phyloP scores from a whole-genome alignment of 805 yeast species.

The Nakazawaea holstii region DNA sequence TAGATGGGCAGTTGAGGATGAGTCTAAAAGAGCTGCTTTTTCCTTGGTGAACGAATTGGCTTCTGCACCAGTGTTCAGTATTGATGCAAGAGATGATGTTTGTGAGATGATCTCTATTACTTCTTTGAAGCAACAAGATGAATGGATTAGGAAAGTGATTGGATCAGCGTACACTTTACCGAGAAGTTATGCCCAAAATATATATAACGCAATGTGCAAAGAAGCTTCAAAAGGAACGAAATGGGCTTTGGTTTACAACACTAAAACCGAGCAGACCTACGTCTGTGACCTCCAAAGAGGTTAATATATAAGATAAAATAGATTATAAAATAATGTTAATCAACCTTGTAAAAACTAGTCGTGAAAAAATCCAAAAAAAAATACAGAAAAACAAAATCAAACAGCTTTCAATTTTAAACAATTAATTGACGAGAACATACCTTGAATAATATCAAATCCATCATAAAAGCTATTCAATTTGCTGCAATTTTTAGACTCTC shows the following conservation, averaged over 20 bases:
- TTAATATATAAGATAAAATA: background rate
- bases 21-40: conserved; percentile 57
- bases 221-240: conserved; percentile 68
- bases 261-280: conserved; percentile 69
- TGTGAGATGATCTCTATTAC: conserved; percentile 78
- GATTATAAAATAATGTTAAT: too few relatives aligned
- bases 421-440: too few relatives aligned
- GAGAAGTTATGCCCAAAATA: conserved; percentile 69
- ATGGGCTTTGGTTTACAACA: conserved; percentile 73
- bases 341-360: too few relatives aligned
- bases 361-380: too few relatives aligned
- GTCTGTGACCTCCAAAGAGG: conserved; percentile 61
- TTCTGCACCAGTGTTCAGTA: conserved; percentile 66
- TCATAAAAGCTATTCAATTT: background rate
- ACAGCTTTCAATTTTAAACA: too few relatives aligned
- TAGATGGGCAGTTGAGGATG: conserved; percentile 71
- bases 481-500: too few relatives aligned
- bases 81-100: conserved; percentile 77
- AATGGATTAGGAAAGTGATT: conserved; percentile 79
- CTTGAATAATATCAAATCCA: too few relatives aligned
- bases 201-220: conserved; percentile 65
- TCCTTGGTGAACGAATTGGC: conserved; percentile 49
- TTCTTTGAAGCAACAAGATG: conserved; percentile 70
- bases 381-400: too few relatives aligned
- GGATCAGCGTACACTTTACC: conserved; percentile 78